Conservation (phyloP, 345 rosid species). For the Citrus mangshanensis region DNA sequence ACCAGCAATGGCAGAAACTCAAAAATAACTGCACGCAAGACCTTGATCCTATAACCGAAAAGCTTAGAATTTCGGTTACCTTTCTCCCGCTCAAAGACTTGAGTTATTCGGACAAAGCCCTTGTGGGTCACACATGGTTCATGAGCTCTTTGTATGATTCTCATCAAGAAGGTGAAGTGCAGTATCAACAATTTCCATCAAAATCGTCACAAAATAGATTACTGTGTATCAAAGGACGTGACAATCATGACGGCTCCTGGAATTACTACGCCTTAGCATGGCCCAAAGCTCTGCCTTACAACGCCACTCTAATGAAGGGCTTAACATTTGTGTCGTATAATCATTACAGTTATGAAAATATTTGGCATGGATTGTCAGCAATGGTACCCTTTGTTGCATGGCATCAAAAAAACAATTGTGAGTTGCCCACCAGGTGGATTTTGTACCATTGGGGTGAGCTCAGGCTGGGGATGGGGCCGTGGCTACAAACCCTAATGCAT, state of each 20-base stretch:
- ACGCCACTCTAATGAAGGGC: constrained; percentile 49
- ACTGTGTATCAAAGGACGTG: constrained; percentile 62
- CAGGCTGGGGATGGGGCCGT: constrained; percentile 43
- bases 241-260: constrained; percentile 68
- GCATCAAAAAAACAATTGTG: constrained; percentile 49
- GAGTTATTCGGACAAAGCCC: constrained; percentile 44
- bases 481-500: constrained; percentile 41
- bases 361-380: constrained; percentile 71
- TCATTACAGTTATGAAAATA: constrained; percentile 58
- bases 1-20: constrained; percentile 20
- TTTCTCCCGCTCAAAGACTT: constrained; percentile 69
- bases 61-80: constrained; percentile 48
- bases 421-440: constrained; percentile 53
- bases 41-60: constrained; percentile 24
- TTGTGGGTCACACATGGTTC: constrained; percentile 69
- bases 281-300: constrained; percentile 52
- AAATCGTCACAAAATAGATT: constrained; percentile 44
- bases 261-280: constrained; percentile 69
- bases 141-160: constrained; percentile 67
- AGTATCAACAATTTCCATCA: constrained; percentile 66
- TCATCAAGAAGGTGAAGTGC: constrained; percentile 61
- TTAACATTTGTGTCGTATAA: constrained; percentile 67
- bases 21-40: constrained; percentile 10
- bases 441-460: constrained; percentile 77
- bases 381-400: constrained; percentile 61